These are phyloP conservation scores for Schizophyllum commune DNA, from an alignment of 1,284 basidiomycete genomes.

Conservation along the genomic window DNA sequence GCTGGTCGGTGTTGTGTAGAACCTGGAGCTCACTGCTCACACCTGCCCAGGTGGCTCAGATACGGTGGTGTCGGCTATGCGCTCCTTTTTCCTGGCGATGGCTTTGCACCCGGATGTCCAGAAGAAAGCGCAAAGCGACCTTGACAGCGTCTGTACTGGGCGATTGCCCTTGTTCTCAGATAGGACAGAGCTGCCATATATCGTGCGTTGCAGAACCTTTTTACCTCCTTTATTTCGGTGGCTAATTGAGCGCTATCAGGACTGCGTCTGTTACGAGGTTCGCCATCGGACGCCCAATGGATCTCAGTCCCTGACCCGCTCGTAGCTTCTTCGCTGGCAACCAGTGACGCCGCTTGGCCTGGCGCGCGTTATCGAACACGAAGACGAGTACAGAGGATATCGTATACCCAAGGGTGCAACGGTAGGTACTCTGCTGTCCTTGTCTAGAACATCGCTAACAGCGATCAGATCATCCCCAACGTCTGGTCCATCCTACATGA, in stretches of 20 bases:
- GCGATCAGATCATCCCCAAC: constrained; percentile 29
- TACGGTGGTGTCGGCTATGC: constrained; percentile 40
- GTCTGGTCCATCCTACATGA: constrained; percentile 30
- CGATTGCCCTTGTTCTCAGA: constrained; percentile 31
- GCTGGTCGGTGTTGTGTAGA: constrained; percentile 48
- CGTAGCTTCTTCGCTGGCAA: constrained; percentile 33
- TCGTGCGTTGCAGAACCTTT: constrained; percentile 17
- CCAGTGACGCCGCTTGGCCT: constrained; percentile 34
- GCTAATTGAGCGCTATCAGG: constrained; percentile 9
- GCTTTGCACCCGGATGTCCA: constrained; percentile 41
- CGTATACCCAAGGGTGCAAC: constrained; percentile 34
- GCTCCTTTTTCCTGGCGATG: constrained; percentile 48
- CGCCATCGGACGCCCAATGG: neutral
- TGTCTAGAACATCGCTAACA: neutral
- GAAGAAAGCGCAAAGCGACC: constrained; percentile 50
- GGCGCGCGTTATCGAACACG: constrained; percentile 24
- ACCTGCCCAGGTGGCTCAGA: constrained; percentile 17
- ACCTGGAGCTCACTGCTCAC: constrained; percentile 27
- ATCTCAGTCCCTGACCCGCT: constrained; percentile 3
- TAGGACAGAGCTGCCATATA: constrained; percentile 25
- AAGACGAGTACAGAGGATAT: constrained; percentile 34
- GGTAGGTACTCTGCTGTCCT: neutral
- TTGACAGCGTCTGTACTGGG: constrained; percentile 32
- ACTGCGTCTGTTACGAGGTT: constrained; percentile 29
- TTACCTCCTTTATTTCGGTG: neutral